phyloP scores from a whole-genome alignment of 129 eudicot genomes.

The Ambrosia artemisiifolia region DNA sequence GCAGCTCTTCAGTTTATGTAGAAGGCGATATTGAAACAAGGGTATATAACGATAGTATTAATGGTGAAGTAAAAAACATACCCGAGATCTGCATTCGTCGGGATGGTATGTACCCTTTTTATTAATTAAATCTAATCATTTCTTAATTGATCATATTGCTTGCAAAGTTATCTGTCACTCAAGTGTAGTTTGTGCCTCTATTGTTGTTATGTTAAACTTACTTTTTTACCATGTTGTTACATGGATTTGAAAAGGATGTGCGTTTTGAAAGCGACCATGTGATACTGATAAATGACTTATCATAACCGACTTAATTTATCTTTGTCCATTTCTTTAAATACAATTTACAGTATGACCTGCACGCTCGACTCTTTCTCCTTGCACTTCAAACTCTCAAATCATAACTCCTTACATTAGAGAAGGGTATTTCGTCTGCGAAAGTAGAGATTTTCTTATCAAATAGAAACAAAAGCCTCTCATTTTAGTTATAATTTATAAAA shows the following conservation, averaged over 20 bases:
- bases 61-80: conserved; percentile 70
- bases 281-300: background rate
- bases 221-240: background rate
- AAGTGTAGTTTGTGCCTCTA: background rate
- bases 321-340: background rate
- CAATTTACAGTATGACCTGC: background rate
- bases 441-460: too few species aligned
- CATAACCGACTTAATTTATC: background rate
- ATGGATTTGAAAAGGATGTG: background rate
- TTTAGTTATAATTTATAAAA: background rate
- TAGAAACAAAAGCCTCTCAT: background rate
- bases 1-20: conserved; percentile 94
- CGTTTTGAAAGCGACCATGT: background rate
- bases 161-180: background rate
- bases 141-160: background rate
- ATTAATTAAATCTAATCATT: background rate
- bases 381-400: background rate
- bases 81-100: conserved; percentile 93
- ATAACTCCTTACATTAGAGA: background rate
- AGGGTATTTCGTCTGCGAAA: background rate
- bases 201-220: background rate
- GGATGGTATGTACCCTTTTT: conserved; percentile 58
- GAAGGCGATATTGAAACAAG: conserved; percentile 97
- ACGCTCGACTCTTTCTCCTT: background rate
- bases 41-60: conserved; percentile 80